Conservation (phyloP, 768 basidiomycete genomes). For the Krasilnikovozyma curviuscula region DNA sequence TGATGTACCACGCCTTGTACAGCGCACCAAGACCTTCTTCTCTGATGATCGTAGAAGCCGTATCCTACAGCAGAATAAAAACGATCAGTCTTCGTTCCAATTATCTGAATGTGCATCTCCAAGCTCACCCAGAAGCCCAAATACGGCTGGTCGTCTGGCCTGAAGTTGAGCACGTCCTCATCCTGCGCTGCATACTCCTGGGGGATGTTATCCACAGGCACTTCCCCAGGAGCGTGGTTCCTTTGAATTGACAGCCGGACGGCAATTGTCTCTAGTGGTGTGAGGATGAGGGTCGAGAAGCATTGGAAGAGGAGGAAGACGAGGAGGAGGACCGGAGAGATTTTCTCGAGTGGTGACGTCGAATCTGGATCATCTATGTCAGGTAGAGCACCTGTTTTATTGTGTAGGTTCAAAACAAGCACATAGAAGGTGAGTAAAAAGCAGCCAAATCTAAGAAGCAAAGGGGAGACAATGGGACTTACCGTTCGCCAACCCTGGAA, state of each 20-base stretch:
- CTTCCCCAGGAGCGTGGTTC: not conserved
- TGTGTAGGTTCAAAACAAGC: too few species aligned
- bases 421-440: too few species aligned
- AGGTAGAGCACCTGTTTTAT: too few species aligned
- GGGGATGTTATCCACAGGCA: not conserved
- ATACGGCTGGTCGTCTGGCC: conserved; percentile 8
- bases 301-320: conserved; percentile 6
- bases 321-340: not conserved
- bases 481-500: conserved; percentile 3
- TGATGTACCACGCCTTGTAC: conserved; percentile 5
- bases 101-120: too few species aligned
- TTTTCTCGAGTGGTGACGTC: too few species aligned
- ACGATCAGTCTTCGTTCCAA: too few species aligned
- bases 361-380: too few species aligned
- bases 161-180: conserved; percentile 2
- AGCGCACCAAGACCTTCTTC: conserved; percentile 3
- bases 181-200: conserved; percentile 4
- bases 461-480: not conserved
- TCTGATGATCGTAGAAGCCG: not conserved
- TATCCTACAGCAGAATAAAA: too few species aligned
- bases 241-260: conserved; percentile 8
- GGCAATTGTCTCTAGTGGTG: conserved; percentile 8
- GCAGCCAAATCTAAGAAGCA: too few species aligned
- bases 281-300: conserved; percentile 2
- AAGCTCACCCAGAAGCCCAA: not conserved